Evolutionary conservation across 2,329 filamentous ascomycete species (phyloP).

Genomic region (Xylariales sp.): DNA sequence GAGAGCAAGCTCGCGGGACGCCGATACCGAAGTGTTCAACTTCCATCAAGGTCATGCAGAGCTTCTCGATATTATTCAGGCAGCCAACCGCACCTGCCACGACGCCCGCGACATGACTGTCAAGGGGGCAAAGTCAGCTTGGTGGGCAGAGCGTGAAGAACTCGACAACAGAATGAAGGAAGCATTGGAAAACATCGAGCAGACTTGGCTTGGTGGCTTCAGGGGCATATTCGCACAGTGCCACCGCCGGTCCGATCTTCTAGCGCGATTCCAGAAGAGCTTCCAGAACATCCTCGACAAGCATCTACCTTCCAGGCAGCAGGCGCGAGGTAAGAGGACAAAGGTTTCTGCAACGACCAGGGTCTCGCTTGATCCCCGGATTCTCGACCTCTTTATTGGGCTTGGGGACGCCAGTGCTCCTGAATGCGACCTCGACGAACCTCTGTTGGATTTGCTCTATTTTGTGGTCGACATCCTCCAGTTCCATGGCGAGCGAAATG

Average conservation of each 20-base stretch:
- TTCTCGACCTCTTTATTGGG: slow-evolving; percentile 85
- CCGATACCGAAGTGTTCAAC: slow-evolving; percentile 73
- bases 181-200: slow-evolving; percentile 80
- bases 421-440: slow-evolving; percentile 75
- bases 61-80: slow-evolving; percentile 74
- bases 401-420: slow-evolving; percentile 69
- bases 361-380: slow-evolving; percentile 51
- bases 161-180: slow-evolving; percentile 74
- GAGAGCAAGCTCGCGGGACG: slow-evolving; percentile 74
- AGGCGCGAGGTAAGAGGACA: slow-evolving; percentile 51
- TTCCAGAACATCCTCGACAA: slow-evolving; percentile 79
- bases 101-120: slow-evolving; percentile 63
- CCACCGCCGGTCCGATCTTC: slow-evolving; percentile 53
- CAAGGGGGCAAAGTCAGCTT: slow-evolving; percentile 72
- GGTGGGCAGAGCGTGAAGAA: slow-evolving; percentile 84
- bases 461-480: slow-evolving; percentile 96
- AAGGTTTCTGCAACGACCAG: slow-evolving; percentile 32
- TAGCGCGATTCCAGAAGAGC: slow-evolving; percentile 71
- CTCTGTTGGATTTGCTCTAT: slow-evolving; percentile 87
- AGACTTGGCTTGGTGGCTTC: slow-evolving; percentile 93
- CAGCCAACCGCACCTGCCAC: slow-evolving; percentile 82
- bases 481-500: slow-evolving; percentile 93
- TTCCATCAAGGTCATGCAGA: slow-evolving; percentile 78
- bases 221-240: slow-evolving; percentile 86
- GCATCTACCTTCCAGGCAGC: slow-evolving; percentile 77